Evolutionary conservation across 2,329 filamentous ascomycete species (phyloP).

Genomic region (Chaetomiaceae sp.): DNA sequence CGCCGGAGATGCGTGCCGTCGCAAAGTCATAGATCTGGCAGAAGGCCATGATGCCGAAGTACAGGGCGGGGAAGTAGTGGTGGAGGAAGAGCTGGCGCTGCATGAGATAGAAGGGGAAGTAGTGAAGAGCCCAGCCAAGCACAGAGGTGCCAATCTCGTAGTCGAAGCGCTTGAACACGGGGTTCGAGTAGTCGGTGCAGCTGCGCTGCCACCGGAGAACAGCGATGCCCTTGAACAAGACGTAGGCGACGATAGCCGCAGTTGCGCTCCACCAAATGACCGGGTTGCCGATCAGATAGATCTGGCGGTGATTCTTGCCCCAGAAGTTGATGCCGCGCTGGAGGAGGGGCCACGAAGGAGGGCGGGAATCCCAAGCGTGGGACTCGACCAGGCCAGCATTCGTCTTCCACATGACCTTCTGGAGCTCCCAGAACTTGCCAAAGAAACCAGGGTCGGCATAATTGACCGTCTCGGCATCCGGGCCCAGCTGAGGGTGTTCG

Average conservation of each 20-base stretch:
- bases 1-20: conserved; percentile 64
- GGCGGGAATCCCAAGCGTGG: conserved; percentile 96
- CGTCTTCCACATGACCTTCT: conserved; percentile 98
- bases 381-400: conserved; percentile 95
- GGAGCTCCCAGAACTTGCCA: conserved; percentile 95
- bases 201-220: conserved; percentile 91
- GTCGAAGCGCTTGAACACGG: conserved; percentile 92
- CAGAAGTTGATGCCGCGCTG: conserved; percentile 98
- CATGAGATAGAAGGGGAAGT: conserved; percentile 99
- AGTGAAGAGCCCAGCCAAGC: conserved; percentile 94
- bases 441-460: conserved; percentile 93
- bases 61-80: conserved; percentile 95
- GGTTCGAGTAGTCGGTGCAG: conserved; percentile 76
- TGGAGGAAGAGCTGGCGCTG: conserved; percentile 96
- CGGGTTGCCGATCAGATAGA: conserved; percentile 94
- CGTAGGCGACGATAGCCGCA: conserved; percentile 68
- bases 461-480: conserved; percentile 86
- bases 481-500: conserved; percentile 70
- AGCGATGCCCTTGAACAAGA: conserved; percentile 80
- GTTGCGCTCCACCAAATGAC: conserved; percentile 92
- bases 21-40: conserved; percentile 86
- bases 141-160: conserved; percentile 91
- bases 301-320: conserved; percentile 88
- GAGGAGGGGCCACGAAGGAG: conserved; percentile 86
- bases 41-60: conserved; percentile 86